Evolutionary conservation across 179 eudicot species (phyloP).

Genomic region (Silene coronaria): DNA sequence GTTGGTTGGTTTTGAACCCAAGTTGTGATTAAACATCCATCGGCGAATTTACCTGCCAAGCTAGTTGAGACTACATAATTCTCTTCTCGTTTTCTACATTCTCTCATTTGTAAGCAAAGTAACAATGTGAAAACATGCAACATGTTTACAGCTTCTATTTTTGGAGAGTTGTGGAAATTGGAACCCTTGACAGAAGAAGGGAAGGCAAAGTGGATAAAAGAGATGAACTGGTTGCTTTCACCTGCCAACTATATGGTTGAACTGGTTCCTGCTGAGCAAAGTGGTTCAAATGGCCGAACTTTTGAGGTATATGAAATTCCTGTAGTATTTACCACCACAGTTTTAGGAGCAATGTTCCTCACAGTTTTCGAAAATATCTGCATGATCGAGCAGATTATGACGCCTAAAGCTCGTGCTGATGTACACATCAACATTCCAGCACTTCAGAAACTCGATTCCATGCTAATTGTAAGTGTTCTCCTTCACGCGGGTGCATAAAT

Average conservation of each 20-base stretch:
- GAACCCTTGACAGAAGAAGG: constrained; percentile 77
- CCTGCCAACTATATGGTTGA: constrained; percentile 90
- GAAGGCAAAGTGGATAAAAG: constrained; percentile 69
- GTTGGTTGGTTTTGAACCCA: no score
- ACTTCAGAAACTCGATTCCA: constrained; percentile 81
- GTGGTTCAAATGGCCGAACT: constrained; percentile 56
- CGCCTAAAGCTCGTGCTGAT: constrained; percentile 87
- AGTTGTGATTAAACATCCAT: no score
- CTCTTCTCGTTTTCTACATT: background rate
- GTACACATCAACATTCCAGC: constrained; percentile 85
- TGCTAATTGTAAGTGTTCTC: constrained; percentile 82
- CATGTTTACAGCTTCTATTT: constrained; percentile 59
- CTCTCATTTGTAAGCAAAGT: background rate
- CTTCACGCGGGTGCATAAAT: constrained; percentile 19
- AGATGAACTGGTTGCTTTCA: constrained; percentile 89
- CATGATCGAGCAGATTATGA: constrained; percentile 63
- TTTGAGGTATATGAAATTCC: constrained; percentile 50
- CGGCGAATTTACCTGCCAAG: no score
- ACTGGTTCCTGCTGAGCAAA: constrained; percentile 84
- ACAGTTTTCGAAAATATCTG: background rate
- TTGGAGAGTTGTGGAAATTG: constrained; percentile 95
- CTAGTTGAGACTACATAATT: no score
- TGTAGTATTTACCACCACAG: background rate
- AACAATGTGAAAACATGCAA: background rate
- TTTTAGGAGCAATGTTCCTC: background rate